Conservation (phyloP, 1,284 basidiomycete species). For the Heterobasidion parviporum region DNA sequence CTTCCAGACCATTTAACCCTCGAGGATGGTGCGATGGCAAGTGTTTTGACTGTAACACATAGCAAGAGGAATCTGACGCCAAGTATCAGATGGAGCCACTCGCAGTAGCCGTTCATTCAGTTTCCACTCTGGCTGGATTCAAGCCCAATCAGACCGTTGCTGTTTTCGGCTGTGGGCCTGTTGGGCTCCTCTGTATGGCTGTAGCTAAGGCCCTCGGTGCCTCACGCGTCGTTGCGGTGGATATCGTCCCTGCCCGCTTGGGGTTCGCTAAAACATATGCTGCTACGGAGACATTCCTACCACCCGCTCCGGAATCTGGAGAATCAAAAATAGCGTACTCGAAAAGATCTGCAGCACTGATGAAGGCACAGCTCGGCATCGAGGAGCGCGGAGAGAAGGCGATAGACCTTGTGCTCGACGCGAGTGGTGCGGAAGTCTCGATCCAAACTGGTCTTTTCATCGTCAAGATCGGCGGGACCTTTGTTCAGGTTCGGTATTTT, state of each 20-base stretch:
- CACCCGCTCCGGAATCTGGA: slow-evolving; percentile 51
- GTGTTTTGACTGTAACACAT: slow-evolving; percentile 9
- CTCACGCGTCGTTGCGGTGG: slow-evolving; percentile 72
- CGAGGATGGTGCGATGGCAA: slow-evolving; percentile 80
- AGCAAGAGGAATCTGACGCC: background rate
- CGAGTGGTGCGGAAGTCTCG: slow-evolving; percentile 83
- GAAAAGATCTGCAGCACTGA: slow-evolving; percentile 50
- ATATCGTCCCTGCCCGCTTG: slow-evolving; percentile 78
- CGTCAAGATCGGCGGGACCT: slow-evolving; percentile 66
- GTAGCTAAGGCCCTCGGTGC: slow-evolving; percentile 88
- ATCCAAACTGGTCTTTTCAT: slow-evolving; percentile 79
- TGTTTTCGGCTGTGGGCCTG: slow-evolving; percentile 88
- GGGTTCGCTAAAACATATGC: slow-evolving; percentile 84
- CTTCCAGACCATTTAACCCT: slow-evolving; percentile 69
- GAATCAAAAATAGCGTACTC: slow-evolving; percentile 69
- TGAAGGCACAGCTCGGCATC: slow-evolving; percentile 52
- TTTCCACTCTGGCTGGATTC: slow-evolving; percentile 71
- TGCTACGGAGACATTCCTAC: slow-evolving; percentile 78
- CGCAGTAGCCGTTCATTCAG: slow-evolving; percentile 86
- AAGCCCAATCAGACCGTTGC: slow-evolving; percentile 67
- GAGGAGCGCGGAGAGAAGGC: slow-evolving; percentile 47
- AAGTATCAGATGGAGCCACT: slow-evolving; percentile 81
- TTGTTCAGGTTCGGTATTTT: slow-evolving; percentile 43
- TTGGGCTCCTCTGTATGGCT: slow-evolving; percentile 88
- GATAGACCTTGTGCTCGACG: slow-evolving; percentile 75